phyloP scores from a whole-genome alignment of 2,329 filamentous ascomycete species.

The Colletotrichum paranaense region DNA sequence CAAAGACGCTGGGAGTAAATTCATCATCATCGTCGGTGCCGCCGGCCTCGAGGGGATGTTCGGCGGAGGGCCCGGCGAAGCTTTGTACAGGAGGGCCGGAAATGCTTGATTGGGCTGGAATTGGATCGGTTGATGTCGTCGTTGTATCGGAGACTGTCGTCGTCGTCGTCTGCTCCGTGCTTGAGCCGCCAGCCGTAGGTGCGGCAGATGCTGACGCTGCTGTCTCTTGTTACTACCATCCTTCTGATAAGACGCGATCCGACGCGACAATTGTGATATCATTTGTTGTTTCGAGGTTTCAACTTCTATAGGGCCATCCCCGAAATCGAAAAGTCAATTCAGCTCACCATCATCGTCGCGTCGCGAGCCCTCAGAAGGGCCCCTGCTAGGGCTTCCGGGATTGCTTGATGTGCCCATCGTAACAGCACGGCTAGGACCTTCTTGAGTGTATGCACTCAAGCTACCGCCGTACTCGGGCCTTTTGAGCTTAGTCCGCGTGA shows the following conservation, averaged over 20 bases:
- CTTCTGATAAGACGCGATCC: neutral
- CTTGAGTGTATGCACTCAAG: neutral
- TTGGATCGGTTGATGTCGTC: neutral
- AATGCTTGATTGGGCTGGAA: neutral
- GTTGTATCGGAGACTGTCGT: neutral
- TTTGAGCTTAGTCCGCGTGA: neutral
- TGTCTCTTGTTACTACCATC: neutral
- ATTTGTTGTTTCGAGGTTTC: neutral
- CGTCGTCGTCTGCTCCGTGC: neutral
- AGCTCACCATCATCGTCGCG: constrained; percentile 14
- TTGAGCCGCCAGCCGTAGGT: neutral
- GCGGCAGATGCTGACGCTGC: neutral
- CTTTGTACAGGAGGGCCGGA: neutral
- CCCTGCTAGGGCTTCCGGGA: neutral
- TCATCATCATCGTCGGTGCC: constrained; percentile 30
- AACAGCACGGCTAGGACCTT: no score
- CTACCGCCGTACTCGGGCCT: neutral
- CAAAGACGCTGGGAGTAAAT: constrained; percentile 36
- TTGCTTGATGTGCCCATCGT: constrained; percentile 7
- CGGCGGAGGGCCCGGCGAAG: neutral
- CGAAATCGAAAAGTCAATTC: neutral
- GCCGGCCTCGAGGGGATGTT: constrained; percentile 10
- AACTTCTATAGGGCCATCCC: neutral
- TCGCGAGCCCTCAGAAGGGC: constrained; percentile 1
- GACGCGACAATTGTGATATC: neutral